These are phyloP conservation scores for Eustoma russellianum DNA, from an alignment of 257 asterid genomes.

Conservation along the genomic window DNA sequence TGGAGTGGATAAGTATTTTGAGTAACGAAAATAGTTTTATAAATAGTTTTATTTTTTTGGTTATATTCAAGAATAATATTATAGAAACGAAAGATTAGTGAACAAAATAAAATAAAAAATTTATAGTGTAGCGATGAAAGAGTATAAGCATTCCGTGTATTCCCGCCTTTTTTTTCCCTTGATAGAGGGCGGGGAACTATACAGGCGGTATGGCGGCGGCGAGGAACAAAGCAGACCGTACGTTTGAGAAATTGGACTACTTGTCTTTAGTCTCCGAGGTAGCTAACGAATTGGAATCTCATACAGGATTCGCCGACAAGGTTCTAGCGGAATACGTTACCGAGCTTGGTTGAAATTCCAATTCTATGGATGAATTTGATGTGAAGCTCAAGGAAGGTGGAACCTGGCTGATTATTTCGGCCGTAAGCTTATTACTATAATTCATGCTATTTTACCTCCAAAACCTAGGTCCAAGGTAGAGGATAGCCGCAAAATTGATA, in stretches of 20 bases:
- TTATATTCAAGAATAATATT: too few relatives aligned
- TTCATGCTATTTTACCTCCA: slow-evolving; percentile 81
- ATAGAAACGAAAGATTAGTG: too few relatives aligned
- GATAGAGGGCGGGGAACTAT: too few relatives aligned
- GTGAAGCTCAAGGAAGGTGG: slow-evolving; percentile 49
- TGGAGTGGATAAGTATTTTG: too few relatives aligned
- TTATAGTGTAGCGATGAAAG: too few relatives aligned
- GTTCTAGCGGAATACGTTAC: slow-evolving; percentile 75
- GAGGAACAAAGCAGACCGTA: slow-evolving; percentile 30
- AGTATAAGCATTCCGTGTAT: too few relatives aligned
- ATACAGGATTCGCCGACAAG: slow-evolving; percentile 60
- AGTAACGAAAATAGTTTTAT: too few relatives aligned
- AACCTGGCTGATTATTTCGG: slow-evolving; percentile 90
- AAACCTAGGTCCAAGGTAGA: slow-evolving; percentile 29
- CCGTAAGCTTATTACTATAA: slow-evolving; percentile 67
- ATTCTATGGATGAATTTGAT: slow-evolving; percentile 51
- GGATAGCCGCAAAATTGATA: slow-evolving; percentile 23
- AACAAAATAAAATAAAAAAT: too few relatives aligned
- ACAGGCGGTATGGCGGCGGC: slow-evolving; percentile 22
- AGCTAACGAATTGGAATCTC: slow-evolving; percentile 63
- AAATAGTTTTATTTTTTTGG: too few relatives aligned
- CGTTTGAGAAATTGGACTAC: slow-evolving; percentile 61
- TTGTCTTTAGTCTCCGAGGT: slow-evolving; percentile 76
- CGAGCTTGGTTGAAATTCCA: slow-evolving; percentile 56
- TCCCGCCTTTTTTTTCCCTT: too few relatives aligned